Base-by-base conservation (phyloP, 805 yeast genomes). In the Groenewaldozyma salmanticensis region DNA sequence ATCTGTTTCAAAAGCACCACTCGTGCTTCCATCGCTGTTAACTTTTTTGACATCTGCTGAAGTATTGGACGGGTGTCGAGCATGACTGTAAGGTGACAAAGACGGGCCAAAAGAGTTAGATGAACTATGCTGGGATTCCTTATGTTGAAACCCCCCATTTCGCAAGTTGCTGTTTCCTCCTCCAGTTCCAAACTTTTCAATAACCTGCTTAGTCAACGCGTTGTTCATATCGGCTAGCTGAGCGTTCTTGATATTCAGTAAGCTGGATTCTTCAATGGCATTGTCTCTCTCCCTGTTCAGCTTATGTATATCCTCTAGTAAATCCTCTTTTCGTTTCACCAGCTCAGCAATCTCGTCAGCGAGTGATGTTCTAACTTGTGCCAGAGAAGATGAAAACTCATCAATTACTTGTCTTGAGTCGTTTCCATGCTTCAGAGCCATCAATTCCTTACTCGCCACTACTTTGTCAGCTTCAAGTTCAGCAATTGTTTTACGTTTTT, bases 381-480 rank as follows among this genome's bases (percentile, higher is more conserved):
- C 67, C 46, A 86, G 61, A 16, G 62, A 69, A 37, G 66, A 70
- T 11, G 81, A 40, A 32, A 59, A 55, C 42, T 52, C 50, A n/a
- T 44, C 46, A 4, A 55, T 42, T 24, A 54, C 66, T 11, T 33
- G 31, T 5, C 19, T 27, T 17, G 63, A 43, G 27, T 57, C 38
- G 3, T 33, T 27, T 11, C 18, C 45, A 4, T 29, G 19, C 57
- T 48, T 47, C 9, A 77, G 50, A 3, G 69, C 49, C 40, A 66
- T 72, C 33, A 63, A 57, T 46, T 70, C 75, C n/a, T 60, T 50
- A 27, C 55, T 52, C 3, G 58, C 52, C 2, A 58, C 46, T 20
- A 54, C 54, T n/a, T 52, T 50, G 22, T 49, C 45, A 4, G 59
- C 55, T n/a, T 62, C 63, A 27, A 65, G 57, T 4, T 51, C 56